phyloP scores from a whole-genome alignment of 139 green algal species.

The Astrephomene gubernaculifera region DNA sequence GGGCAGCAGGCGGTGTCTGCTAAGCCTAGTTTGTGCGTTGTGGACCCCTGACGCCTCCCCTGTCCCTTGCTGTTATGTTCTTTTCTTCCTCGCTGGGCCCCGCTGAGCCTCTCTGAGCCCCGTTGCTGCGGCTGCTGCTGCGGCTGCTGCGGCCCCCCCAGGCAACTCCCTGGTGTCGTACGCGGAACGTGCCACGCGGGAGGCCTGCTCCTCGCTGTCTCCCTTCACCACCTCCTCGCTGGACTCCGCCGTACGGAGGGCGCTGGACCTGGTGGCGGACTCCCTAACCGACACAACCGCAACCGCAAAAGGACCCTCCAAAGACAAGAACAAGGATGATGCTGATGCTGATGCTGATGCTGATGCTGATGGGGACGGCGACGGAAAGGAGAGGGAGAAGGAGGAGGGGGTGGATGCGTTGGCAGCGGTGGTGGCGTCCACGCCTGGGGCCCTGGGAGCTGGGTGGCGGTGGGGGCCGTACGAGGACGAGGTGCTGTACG shows the following conservation, averaged over 20 bases:
- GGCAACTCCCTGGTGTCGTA: constrained; percentile 4
- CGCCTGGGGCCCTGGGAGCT: too few relatives aligned
- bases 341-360: too few relatives aligned
- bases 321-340: too few relatives aligned
- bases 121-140: neutral
- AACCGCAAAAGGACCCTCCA: too few relatives aligned
- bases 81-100: neutral
- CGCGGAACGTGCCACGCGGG: constrained; percentile 4
- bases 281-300: too few relatives aligned
- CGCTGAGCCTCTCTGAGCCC: too few relatives aligned
- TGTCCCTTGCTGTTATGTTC: neutral
- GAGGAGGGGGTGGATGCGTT: neutral
- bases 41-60: neutral
- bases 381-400: neutral
- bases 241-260: constrained; percentile 13
- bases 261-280: neutral
- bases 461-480: constrained; percentile 29
- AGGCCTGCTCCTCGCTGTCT: constrained; percentile 16
- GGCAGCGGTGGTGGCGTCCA: neutral
- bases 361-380: too few relatives aligned
- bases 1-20: neutral
- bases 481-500: constrained; percentile 32
- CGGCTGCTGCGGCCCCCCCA: neutral
- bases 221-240: constrained; percentile 19
- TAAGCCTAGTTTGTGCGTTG: neutral